Conservation (phyloP, 75 land plant genomes). For the Larix kaempferi region DNA sequence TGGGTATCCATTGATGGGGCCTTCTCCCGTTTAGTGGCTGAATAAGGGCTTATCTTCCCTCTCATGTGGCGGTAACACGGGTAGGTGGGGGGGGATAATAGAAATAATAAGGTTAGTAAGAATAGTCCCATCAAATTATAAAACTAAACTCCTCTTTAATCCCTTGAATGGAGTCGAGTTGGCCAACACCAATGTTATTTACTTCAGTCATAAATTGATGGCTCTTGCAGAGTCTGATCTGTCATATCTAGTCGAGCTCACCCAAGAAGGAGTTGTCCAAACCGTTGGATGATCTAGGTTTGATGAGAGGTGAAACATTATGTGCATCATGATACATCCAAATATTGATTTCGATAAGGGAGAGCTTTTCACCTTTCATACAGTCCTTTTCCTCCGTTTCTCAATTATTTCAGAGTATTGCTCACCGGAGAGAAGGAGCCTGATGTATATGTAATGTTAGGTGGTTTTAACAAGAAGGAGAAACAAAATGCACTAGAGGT, state of each 20-base stretch:
- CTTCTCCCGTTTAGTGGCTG: too few relatives aligned
- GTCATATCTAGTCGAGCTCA: background rate
- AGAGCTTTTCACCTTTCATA: conserved; percentile 58
- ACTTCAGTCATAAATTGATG: conserved; percentile 34
- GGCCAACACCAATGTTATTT: conserved; percentile 60
- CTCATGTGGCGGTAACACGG: too few relatives aligned
- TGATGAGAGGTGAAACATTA: background rate
- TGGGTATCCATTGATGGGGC: too few relatives aligned
- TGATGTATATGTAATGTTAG: too few relatives aligned
- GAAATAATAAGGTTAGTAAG: too few relatives aligned
- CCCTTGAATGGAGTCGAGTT: conserved; percentile 42
- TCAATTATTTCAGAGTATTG: conserved; percentile 51
- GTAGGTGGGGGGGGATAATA: too few relatives aligned
- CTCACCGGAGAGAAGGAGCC: conserved; percentile 36
- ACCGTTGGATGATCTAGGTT: background rate
- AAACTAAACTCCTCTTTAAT: conserved; percentile 32
- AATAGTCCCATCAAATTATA: too few relatives aligned
- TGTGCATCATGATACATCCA: background rate
- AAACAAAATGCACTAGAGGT: too few relatives aligned
- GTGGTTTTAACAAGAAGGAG: too few relatives aligned
- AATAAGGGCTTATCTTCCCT: too few relatives aligned
- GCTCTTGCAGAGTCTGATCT: conserved; percentile 49
- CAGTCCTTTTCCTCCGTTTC: conserved; percentile 39
- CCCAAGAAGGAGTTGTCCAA: background rate
- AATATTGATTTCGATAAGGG: conserved; percentile 19